These are phyloP conservation scores for Ilex paraguariensis DNA, from an alignment of 305 asterid genomes.

Conservation along the genomic window DNA sequence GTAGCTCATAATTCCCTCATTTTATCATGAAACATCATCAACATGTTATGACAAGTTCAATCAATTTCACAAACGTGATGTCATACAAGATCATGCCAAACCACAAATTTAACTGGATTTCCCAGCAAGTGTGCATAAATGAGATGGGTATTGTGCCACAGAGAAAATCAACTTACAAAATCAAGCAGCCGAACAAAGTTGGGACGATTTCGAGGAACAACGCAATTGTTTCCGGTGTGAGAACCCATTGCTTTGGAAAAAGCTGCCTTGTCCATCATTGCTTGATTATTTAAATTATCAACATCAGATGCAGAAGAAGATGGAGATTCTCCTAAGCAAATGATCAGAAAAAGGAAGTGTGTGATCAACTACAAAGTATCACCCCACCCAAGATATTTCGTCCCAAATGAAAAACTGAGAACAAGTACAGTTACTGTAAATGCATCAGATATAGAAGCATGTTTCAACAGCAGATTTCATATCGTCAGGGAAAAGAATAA, in stretches of 20 bases:
- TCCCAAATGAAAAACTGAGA: not conserved
- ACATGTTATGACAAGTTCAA: no score
- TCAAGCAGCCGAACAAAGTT: slow-evolving; percentile 69
- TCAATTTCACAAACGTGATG: no score
- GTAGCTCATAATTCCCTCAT: no score
- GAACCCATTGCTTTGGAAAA: slow-evolving; percentile 55
- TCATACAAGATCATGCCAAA: no score
- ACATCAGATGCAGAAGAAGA: slow-evolving; percentile 94
- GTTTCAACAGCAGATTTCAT: no score
- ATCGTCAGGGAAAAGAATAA: no score
- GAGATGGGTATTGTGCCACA: not conserved
- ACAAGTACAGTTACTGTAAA: no score
- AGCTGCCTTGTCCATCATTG: slow-evolving; percentile 49
- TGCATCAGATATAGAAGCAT: no score
- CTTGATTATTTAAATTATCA: slow-evolving; percentile 80
- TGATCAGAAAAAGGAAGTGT: slow-evolving; percentile 10
- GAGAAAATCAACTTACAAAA: slow-evolving; percentile 57
- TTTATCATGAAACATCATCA: no score
- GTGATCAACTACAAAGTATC: slow-evolving; percentile 5
- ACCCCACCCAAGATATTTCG: slow-evolving; percentile 4
- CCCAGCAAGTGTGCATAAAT: no score
- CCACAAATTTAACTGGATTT: no score
- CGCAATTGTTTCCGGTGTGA: slow-evolving; percentile 49
- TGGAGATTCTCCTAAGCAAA: slow-evolving; percentile 83
- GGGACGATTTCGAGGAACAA: slow-evolving; percentile 58